Evolutionary conservation across 179 eudicot genomes (phyloP).

Genomic region (Sideroxylon spinosum): DNA sequence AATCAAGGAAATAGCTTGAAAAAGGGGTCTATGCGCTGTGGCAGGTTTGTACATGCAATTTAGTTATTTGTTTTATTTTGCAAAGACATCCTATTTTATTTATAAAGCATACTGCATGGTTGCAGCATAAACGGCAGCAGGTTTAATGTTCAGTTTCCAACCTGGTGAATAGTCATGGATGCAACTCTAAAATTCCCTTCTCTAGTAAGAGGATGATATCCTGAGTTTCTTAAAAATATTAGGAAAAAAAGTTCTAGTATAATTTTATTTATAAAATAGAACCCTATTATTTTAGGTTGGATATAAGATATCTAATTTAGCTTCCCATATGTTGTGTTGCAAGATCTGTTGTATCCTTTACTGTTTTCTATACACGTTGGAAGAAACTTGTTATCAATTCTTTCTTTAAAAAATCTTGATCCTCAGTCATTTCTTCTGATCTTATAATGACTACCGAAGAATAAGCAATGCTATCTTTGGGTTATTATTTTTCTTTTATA

Average conservation of each 20-base stretch:
- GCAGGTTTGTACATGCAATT: constrained; percentile 29
- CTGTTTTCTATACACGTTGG: neutral
- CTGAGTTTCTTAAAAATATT: neutral
- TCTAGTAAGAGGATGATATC: neutral
- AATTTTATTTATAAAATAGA: neutral
- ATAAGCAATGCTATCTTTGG: neutral
- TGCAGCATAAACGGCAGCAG: neutral
- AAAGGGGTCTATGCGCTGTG: constrained; percentile 41
- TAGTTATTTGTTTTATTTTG: constrained; percentile 4
- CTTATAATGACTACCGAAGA: neutral
- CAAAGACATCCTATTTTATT: neutral
- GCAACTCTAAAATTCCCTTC: neutral
- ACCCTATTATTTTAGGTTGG: neutral
- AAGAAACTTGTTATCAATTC: neutral
- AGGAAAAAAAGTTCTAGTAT: neutral
- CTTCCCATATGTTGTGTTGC: constrained; percentile 1
- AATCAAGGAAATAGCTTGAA: constrained; percentile 28
- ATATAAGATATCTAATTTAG: neutral
- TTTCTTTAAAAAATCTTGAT: neutral
- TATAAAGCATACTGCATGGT: neutral
- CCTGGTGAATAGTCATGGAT: neutral
- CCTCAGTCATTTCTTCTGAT: neutral
- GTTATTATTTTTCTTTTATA: neutral
- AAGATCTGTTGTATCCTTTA: neutral
- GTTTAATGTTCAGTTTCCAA: neutral